Base-by-base conservation (phyloP, 257 asterid species). In the Capsicum rhomboideum region DNA sequence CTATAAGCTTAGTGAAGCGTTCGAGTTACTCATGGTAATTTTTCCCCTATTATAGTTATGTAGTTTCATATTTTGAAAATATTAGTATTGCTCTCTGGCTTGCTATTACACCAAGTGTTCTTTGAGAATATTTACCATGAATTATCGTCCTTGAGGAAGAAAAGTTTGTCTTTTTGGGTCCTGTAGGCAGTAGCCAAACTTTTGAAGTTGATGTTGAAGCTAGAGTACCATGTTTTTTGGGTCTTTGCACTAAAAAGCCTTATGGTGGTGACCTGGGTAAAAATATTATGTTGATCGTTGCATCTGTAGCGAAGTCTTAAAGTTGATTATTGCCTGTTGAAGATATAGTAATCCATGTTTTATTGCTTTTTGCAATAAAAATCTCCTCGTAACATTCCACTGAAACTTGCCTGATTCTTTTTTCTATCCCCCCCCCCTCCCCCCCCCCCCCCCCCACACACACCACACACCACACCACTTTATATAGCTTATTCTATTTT, bases 1-100 rank as follows among this genome's bases (percentile, higher is more conserved):
- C 80, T 93, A 94, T 86, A 86, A 89, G 85, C 93, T 96, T 61
- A 78, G 49, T 44, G 98, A 91, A 88, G 99, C 98, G 77, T 89
- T 91, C 82, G n/a, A 85, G 29, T 74, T 96, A 82, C 96, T 93
- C 68, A 85, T 89, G 97, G 99, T 94, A 92, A 89, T 40, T 44
- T 50, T 82, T 50, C 71, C 80, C 52, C 59, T 83, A 37, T 5
- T 44, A 34, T 34, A 21, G 0, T 61, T 64, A 80, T 42, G 49
- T 31, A 52, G 68, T 66, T 68, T 79, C 82, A 46, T 42, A 23
- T 46, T 46, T 26, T 28, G 63, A 2, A 50, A 77, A 50, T 77
- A 28, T 50, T 77, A 17, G 26, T 9, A 9, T 28, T 28, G 82
- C 28, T 17, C 2, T 0, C 42, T 26, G 44, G 9, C 63, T 77